Evolutionary conservation across 2,329 filamentous ascomycete genomes (phyloP).

Genomic region (Cladophialophora chaetospira): DNA sequence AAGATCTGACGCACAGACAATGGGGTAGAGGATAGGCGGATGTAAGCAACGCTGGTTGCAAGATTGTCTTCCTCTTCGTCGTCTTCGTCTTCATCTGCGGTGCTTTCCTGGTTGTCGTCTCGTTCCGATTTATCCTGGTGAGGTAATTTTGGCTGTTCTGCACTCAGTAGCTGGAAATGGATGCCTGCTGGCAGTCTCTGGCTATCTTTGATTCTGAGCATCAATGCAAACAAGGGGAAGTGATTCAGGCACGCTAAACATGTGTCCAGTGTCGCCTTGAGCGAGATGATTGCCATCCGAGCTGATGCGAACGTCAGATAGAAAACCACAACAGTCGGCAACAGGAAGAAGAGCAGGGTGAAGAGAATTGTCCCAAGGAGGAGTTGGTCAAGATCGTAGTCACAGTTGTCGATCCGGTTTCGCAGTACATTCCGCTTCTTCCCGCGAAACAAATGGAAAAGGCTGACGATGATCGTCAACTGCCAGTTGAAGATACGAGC

Average conservation of each 20-base stretch:
- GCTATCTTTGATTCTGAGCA: slow-evolving; percentile 93
- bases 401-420: slow-evolving; percentile 97
- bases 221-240: slow-evolving; percentile 94
- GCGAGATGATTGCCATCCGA: slow-evolving; percentile 88
- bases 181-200: slow-evolving; percentile 75
- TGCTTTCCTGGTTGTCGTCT: slow-evolving; percentile 1
- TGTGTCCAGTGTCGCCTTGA: slow-evolving; percentile 91
- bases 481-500: slow-evolving; percentile 99
- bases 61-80: slow-evolving; percentile 21
- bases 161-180: slow-evolving; percentile 28
- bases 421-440: slow-evolving; percentile 97
- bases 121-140: slow-evolving; percentile 11
- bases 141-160: slow-evolving; percentile 14
- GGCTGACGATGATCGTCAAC: slow-evolving; percentile 89
- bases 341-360: slow-evolving; percentile 88
- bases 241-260: slow-evolving; percentile 92
- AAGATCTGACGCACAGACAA: slow-evolving; percentile 93
- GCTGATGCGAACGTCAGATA: slow-evolving; percentile 95
- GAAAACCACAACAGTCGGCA: slow-evolving; percentile 94
- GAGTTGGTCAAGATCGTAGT: slow-evolving; percentile 96
- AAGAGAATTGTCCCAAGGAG: slow-evolving; percentile 96
- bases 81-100: slow-evolving; percentile 5
- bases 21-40: slow-evolving; percentile 69
- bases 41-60: slow-evolving; percentile 24
- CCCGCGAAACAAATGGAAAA: slow-evolving; percentile 98